Evolutionary conservation across 2,329 filamentous ascomycete species (phyloP), one percentile per base, ranked within the genome.

Genomic region (Botrytis fabae): DNA sequence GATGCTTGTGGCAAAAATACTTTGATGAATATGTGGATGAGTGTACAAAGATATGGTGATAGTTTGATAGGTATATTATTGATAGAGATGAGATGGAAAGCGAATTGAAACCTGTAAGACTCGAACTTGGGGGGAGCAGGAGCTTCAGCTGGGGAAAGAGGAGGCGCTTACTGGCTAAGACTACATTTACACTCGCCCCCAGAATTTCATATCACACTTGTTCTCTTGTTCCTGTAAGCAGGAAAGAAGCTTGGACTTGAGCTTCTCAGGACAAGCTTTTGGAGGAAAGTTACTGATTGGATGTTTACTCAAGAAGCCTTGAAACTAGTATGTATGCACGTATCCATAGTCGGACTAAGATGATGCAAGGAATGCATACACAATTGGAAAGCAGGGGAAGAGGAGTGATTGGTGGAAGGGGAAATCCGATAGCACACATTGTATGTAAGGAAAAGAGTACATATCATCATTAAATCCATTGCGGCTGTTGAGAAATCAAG

Each of bases 161-260:
- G 51, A 57, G 48, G 51, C 35, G 65, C 38, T 69, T 57, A 69
- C 65, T 69, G 65, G 65, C 48, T 69, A 44, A 57, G n/a, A 69
- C 48, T 22, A 68, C 48, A 57, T 48, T 66, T 57, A 44, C 65
- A 57, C 65, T 38, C 65, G 35, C 28, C 44, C 18, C 28, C 25
- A 38, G 38, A 28, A 57, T 42, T 25, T 69, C 48, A 69, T 32
- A 68, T 68, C 65, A 68, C 65, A 68, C 46, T 28, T 54, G 60
- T 40, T 62, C 60, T 38, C 60, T 68, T 54, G 64, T 68, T 68
- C 64, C 64, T 68, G 64, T 68, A 57, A 68, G 64, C 48, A 69
- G 38, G 65, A 42, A 32, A 42, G 35, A 57, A 68, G 65, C 65
- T 57, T 51, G 65, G 48, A 69, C 65, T 35, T 69, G 38, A 69